Evolutionary conservation across 2,329 filamentous ascomycete genomes (phyloP).

Genomic region (Mycocentrospora acerina): DNA sequence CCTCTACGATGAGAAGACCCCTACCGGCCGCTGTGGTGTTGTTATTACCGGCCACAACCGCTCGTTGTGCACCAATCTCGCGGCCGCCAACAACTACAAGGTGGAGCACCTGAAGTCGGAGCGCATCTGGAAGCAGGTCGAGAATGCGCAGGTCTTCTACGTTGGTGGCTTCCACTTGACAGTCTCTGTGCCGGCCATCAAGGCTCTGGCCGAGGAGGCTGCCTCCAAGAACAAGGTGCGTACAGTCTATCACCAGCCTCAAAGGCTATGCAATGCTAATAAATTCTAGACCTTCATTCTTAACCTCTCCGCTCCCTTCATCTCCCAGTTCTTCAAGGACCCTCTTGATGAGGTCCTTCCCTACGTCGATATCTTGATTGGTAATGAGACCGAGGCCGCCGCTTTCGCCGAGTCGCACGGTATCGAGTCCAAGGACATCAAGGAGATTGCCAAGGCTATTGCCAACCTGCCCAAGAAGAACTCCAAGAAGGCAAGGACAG

Average conservation of each 20-base stretch:
- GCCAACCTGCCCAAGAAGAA: slow-evolving; percentile 93
- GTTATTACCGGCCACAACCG: slow-evolving; percentile 97
- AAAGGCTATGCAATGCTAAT: slow-evolving; percentile 4
- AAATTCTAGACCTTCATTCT: slow-evolving; percentile 68
- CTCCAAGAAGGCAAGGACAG: slow-evolving; percentile 75
- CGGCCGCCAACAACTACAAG: slow-evolving; percentile 96
- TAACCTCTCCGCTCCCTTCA: slow-evolving; percentile 93
- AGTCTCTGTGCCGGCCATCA: slow-evolving; percentile 86
- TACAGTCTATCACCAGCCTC: slow-evolving; percentile 13
- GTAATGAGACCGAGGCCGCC: slow-evolving; percentile 93
- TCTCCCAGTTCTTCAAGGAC: slow-evolving; percentile 97
- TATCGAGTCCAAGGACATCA: slow-evolving; percentile 72
- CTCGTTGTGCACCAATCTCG: slow-evolving; percentile 91
- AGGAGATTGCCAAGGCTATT: slow-evolving; percentile 81
- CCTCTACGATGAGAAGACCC: slow-evolving; percentile 78
- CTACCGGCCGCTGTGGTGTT: slow-evolving; percentile 92
- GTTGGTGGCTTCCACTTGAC: slow-evolving; percentile 98
- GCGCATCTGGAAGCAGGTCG: slow-evolving; percentile 87
- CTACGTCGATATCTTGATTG: slow-evolving; percentile 95
- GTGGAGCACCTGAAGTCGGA: slow-evolving; percentile 88
- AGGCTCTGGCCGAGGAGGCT: slow-evolving; percentile 88
- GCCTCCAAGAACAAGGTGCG: slow-evolving; percentile 79
- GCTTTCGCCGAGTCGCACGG: slow-evolving; percentile 82
- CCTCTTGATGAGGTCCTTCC: slow-evolving; percentile 80
- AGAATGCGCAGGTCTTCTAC: slow-evolving; percentile 87